Conservation (phyloP, 805 yeast species). For the Danielia oregonensis region DNA sequence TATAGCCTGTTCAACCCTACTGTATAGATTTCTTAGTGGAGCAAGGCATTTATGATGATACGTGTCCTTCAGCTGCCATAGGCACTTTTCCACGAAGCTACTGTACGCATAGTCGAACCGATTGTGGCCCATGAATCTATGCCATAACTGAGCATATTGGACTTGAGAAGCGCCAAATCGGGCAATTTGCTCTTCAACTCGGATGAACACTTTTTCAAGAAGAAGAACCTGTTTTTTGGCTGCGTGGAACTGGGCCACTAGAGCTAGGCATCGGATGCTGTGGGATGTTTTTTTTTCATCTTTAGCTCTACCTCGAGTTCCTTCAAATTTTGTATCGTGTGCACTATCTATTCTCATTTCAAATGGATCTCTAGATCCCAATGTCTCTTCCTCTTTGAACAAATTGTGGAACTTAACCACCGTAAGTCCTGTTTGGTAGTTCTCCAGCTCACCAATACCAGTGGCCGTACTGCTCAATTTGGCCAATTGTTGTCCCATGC, state of each 20-base stretch:
- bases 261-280: too few species aligned
- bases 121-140: conserved; percentile 1
- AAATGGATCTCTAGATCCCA: neutral
- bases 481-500: neutral
- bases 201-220: neutral
- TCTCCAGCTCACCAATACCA: neutral
- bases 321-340: neutral
- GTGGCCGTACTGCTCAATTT: neutral
- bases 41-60: too few species aligned
- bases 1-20: too few species aligned
- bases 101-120: conserved; percentile 1
- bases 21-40: too few species aligned
- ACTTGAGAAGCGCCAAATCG: neutral
- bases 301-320: neutral
- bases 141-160: neutral
- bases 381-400: neutral
- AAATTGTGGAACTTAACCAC: conserved; percentile 1
- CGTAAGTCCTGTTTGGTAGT: neutral
- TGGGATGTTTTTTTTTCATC: neutral
- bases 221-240: neutral
- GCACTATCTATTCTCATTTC: neutral
- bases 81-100: conserved; percentile 1
- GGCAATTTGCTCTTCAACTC: neutral
- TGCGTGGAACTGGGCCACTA: neutral
- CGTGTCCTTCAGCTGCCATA: neutral